Base-by-base conservation (phyloP, 768 basidiomycete genomes). In the Naematelia encephala region DNA sequence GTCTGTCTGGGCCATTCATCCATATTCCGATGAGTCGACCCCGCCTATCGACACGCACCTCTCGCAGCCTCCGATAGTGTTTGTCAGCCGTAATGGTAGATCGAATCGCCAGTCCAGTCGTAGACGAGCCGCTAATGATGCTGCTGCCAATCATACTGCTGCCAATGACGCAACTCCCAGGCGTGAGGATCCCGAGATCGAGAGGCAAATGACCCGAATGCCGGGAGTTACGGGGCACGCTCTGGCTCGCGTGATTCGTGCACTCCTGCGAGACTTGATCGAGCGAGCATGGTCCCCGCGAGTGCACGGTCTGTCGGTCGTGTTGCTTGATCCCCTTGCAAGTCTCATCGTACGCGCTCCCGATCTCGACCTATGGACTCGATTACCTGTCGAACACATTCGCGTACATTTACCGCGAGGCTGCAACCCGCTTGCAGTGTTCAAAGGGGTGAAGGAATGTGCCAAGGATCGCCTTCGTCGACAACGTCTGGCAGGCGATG, bases 281-380 rank as follows among this genome's bases (percentile, higher is more conserved):
- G 45, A 26, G 29, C 29, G 54, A 1, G n/a, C n/a, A 10, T 72
- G 66, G 68, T 21, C 44, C 11, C 64, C 68, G 3, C 47, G 55
- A n/a, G n/a, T 69, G 25, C 63, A 66, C 23, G 70, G 68, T 29
- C 39, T 72, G 0, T 72, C 68, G 1, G 28, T 72, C 22, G 70
- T 69, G 5, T 56, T 62, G 8, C 51, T 62, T 11, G 70, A 72
- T 39, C 70, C 70, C 1, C 54, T 69, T 29, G 68, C 70, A 2
- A 62, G 26, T 19, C 28, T 69, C 11, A 60, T 67, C 23, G 54
- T 65, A 19, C 60, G 65, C 5, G 48, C 67, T 5, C 70, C 70
- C 12, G 12, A 51, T 14, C 39, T 68, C n/a, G 63, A 68, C 29
- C 64, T 72, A 13, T 72, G 67, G 67, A 54, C 54, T 4, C 57